phyloP scores from a whole-genome alignment of 2,329 filamentous ascomycete genomes.

The Aphanoascus verrucosus region DNA sequence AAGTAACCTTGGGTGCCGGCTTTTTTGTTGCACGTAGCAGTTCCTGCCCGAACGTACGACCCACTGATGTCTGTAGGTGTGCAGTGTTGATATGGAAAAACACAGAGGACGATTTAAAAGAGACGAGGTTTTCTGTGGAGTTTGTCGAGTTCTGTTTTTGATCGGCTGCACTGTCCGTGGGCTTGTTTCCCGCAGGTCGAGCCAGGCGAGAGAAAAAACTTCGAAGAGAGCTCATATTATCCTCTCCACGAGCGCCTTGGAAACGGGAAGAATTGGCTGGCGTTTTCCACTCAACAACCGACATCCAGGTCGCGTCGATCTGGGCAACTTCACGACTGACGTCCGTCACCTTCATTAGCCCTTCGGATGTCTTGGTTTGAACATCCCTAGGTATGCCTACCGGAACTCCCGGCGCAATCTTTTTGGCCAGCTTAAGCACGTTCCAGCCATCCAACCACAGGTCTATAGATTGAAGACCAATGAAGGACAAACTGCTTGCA shows the following conservation, averaged over 20 bases:
- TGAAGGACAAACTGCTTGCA: constrained; percentile 90
- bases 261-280: constrained; percentile 36
- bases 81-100: constrained; percentile 84
- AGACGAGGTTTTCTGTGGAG: constrained; percentile 63
- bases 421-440: constrained; percentile 69
- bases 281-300: constrained; percentile 72
- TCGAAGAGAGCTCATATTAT: constrained; percentile 52
- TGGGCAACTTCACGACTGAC: constrained; percentile 80
- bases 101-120: constrained; percentile 62
- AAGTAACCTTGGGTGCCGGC: constrained; percentile 77
- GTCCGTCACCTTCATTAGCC: constrained; percentile 73
- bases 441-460: constrained; percentile 83
- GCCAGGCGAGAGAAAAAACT: constrained; percentile 75
- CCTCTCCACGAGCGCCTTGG: constrained; percentile 26
- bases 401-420: constrained; percentile 64
- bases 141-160: constrained; percentile 47
- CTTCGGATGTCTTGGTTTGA: constrained; percentile 71
- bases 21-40: constrained; percentile 95
- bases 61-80: constrained; percentile 64
- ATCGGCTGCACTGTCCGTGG: constrained; percentile 28
- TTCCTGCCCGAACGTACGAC: constrained; percentile 63
- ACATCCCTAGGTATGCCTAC: constrained; percentile 67
- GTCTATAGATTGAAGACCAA: constrained; percentile 76
- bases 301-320: constrained; percentile 85
- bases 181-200: constrained; percentile 42